Evolutionary conservation across 2,329 filamentous ascomycete species (phyloP).

Genomic region (Colletotrichum tropicale): DNA sequence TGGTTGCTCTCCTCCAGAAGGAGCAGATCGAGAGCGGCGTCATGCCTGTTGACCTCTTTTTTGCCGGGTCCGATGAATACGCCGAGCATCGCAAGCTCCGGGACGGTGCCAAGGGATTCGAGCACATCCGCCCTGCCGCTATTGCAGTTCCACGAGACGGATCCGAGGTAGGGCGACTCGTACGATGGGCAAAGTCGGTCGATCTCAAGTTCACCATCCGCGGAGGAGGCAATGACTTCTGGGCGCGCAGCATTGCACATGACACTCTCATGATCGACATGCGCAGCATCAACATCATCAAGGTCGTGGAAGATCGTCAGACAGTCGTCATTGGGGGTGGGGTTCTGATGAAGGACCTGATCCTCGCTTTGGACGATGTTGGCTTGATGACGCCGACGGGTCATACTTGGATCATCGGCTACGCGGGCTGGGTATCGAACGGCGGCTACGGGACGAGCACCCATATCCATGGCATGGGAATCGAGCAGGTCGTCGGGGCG

Average conservation of each 20-base stretch:
- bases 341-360: background rate
- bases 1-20: background rate
- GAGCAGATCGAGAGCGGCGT: background rate
- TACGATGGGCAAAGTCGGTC: background rate
- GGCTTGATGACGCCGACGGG: background rate
- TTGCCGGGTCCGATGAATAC: background rate
- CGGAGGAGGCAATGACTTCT: background rate
- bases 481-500: slow-evolving; percentile 39
- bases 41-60: background rate
- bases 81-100: background rate
- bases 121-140: background rate
- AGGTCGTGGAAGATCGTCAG: background rate
- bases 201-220: background rate
- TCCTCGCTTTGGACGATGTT: background rate
- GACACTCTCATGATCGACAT: background rate
- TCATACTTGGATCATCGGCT: slow-evolving; percentile 28
- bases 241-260: background rate
- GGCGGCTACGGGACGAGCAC: slow-evolving; percentile 38
- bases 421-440: slow-evolving; percentile 36
- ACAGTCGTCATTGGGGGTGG: background rate
- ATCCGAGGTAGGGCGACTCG: background rate
- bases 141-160: background rate
- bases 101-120: background rate
- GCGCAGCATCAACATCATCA: background rate
- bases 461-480: slow-evolving; percentile 32